Evolutionary conservation across 1,139 yeast genomes (phyloP).

Genomic region (Protomyces inouyei): DNA sequence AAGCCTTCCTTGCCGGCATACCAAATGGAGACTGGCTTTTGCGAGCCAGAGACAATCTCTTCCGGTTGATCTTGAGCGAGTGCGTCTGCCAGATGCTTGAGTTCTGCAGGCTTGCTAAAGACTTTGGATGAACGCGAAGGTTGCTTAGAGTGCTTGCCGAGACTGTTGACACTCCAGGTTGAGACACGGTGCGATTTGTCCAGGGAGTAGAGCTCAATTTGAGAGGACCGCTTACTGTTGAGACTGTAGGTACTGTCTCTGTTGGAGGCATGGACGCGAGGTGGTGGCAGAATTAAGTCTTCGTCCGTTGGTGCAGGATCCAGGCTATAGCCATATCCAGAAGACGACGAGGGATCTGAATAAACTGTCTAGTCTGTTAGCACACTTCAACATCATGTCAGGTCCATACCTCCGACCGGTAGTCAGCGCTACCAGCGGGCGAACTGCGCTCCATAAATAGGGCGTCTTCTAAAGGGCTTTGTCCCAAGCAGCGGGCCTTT

Average conservation of each 20-base stretch:
- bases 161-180: background rate
- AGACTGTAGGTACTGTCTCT: background rate
- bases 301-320: background rate
- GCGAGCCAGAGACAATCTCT: background rate
- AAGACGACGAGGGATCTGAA: background rate
- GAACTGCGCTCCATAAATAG: background rate
- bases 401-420: background rate
- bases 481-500: background rate
- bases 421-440: background rate
- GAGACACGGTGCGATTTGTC: background rate
- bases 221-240: background rate
- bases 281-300: background rate
- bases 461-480: background rate
- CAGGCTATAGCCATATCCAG: background rate
- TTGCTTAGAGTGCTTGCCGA: background rate
- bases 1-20: background rate
- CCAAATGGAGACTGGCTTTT: background rate
- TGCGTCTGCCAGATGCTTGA: background rate
- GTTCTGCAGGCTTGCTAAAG: background rate
- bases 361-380: background rate
- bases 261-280: background rate
- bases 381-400: background rate
- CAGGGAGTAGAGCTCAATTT: background rate
- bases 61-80: background rate
- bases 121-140: background rate